Conservation (phyloP, 202 grass and related monocot species). For the Hordeum pubiflorum region DNA sequence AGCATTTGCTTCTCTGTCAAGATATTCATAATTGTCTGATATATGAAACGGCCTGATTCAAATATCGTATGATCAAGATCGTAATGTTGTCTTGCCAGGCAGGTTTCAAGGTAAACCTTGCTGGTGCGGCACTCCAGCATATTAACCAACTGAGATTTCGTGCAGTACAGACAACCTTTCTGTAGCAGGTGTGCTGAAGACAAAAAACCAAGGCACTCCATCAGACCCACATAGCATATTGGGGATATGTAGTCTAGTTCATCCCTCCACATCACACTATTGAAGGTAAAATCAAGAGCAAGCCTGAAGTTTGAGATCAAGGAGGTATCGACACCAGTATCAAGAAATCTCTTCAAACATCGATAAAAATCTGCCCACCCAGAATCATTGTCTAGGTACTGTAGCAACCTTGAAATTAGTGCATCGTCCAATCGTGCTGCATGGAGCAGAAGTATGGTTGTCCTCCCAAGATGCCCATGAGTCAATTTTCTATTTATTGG, state of each 20-base stretch:
- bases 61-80: neutral
- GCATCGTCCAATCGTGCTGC: constrained; percentile 27
- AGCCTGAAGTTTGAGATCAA: constrained; percentile 31
- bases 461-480: constrained; percentile 41
- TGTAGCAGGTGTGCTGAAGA: constrained; percentile 25
- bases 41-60: constrained; percentile 28
- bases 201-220: constrained; percentile 54
- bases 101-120: constrained; percentile 36
- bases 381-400: constrained; percentile 5
- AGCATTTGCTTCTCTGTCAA: constrained; percentile 13
- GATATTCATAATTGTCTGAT: neutral
- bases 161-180: constrained; percentile 29
- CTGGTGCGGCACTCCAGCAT: constrained; percentile 44
- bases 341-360: constrained; percentile 36
- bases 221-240: constrained; percentile 50
- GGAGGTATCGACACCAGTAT: constrained; percentile 19
- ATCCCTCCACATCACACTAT: neutral
- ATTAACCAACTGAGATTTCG: constrained; percentile 48
- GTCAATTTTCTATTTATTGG: constrained; percentile 24
- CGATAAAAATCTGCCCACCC: constrained; percentile 40
- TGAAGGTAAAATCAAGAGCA: constrained; percentile 39
- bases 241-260: constrained; percentile 49
- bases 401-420: constrained; percentile 20
- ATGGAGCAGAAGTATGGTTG: constrained; percentile 42
- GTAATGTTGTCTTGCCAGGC: neutral